Base-by-base conservation (phyloP, 495 filamentous ascomycete genomes). In the Aspergillus sclerotioniger region DNA sequence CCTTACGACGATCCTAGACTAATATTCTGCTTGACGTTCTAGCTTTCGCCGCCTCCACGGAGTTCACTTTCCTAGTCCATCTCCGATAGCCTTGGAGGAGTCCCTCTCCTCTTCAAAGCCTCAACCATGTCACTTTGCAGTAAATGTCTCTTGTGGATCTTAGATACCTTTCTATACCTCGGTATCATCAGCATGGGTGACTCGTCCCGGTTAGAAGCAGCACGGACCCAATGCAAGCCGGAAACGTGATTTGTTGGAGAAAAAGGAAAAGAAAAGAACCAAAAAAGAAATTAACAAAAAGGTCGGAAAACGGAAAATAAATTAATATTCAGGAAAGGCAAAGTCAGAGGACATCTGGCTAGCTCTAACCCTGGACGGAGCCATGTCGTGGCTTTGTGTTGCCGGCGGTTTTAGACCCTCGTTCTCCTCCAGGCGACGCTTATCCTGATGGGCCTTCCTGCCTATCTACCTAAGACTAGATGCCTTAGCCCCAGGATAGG, bases 351-450 rank as follows among this genome's bases (percentile, higher is more conserved):
- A 45, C 15, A 45, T 20, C 37, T 41, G n/a, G 9, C 43, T 16
- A 15, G 8, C 15, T 20, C 19, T 20, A 45, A 20, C 43, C n/a
- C 43, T 15, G 43, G 16, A 20, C 8, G 43, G 13, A 37, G 9
- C 13, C 33, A 37, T 37, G 33, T 15, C 13, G 8, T 37, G 47
- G 25, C 47, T 31, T 21, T 29, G 47, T 53, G 31, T 39, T 17
- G 33, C 50, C 20, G 50, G 33, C 32, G 37, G 17, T 19, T 37
- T 53, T 53, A 53, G 37, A 32, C 20, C 21, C 25, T 53, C 50
- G 33, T 32, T 53, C 8, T 21, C 29, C 50, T 37, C 37, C 50
- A 37, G 33, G 33, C 33, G 33, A 37, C 33, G 33, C 33, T 37
- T 37, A 37, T 37, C 33, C 33, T 15, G 33, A 37, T 8, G 50